Base-by-base conservation (phyloP, 1,284 basidiomycete genomes). In the Fomitopsis betulina region DNA sequence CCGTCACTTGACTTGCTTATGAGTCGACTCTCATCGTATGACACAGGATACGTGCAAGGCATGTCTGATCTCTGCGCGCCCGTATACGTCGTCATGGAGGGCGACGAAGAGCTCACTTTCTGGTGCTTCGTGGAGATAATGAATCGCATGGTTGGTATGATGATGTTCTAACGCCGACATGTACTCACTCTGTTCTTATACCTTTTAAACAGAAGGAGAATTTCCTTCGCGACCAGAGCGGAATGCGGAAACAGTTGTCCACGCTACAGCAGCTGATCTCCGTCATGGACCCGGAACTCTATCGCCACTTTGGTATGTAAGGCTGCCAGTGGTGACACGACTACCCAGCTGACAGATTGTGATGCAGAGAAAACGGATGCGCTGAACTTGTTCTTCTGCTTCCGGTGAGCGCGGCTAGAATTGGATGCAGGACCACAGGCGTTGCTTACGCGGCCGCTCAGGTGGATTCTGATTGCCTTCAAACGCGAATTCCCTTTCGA, bases 11-110 rank as follows among this genome's bases (percentile, higher is more conserved):
- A 43, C 23, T 15, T 10, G 15, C 8, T 58, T 66, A 51, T 60
- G 59, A 27, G 60, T 67, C 71, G 13, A 21, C 45, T 8, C 35
- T 25, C 1, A 10, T 37, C 35, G 9, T 9, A 27, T 5, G 21
- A 53, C 33, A 5, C 19, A 89, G 88, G 89, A 25, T 94, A 96
- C 69, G 94, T 95, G 3, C 92, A 98, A 75, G 94, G 97, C 33
- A 99, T 99, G 97, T 96, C 93, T 1, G 97, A 99, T 71, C 82
- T 99, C 5, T 93, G 94, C 67, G 89, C 93, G 2, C 96, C 96
- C 7, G 78, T 98, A 23, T 99, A 98, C 70, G 87, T 97, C 32
- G 91, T 96, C 6, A 91, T 93, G 79, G 87, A 85, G 54, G 92
- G 86, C 13, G 91, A 98, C 65, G 93, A 97, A 68, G 91, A 89